Conservation (phyloP, 2,329 filamentous ascomycete genomes). For the Aspergillus hortae region DNA sequence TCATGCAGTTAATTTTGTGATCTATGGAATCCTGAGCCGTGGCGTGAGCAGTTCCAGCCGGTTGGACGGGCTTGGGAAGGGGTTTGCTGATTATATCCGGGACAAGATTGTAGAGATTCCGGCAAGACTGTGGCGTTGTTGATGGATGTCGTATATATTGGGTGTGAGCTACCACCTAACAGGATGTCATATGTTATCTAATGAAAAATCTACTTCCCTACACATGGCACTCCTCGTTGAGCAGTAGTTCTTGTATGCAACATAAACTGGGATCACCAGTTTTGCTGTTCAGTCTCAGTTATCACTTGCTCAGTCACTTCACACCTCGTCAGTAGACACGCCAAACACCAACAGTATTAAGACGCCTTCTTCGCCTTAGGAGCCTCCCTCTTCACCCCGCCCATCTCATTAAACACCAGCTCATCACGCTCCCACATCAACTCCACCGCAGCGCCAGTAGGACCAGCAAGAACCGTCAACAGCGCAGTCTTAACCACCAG, state of each 20-base stretch:
- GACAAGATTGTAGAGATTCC: conserved; percentile 44
- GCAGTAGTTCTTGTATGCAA: too few relatives aligned
- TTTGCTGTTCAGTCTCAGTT: too few relatives aligned
- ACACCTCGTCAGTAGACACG: too few relatives aligned
- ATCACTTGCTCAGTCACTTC: too few relatives aligned
- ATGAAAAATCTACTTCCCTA: too few relatives aligned
- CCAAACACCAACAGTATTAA: conserved; percentile 1
- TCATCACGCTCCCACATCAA: conserved; percentile 52
- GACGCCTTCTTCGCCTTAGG: conserved; percentile 27
- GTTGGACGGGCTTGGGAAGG: conserved; percentile 52
- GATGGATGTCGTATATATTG: too few relatives aligned
- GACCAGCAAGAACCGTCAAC: conserved; percentile 40
- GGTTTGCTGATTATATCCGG: conserved; percentile 51
- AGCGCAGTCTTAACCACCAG: conserved; percentile 33
- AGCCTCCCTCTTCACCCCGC: conserved; percentile 29
- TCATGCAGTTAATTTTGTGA: conserved; percentile 49
- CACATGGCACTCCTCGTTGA: too few relatives aligned
- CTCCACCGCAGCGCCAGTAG: conserved; percentile 43
- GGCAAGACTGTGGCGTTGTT: background rate
- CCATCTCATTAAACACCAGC: conserved; percentile 34
- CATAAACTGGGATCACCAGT: too few relatives aligned
- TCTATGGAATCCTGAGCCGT: conserved; percentile 45
- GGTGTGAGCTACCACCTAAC: too few relatives aligned
- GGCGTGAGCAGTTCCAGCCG: conserved; percentile 48
- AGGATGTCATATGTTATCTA: too few relatives aligned